phyloP scores from a whole-genome alignment of 129 eudicot genomes.

The Tagetes erecta region DNA sequence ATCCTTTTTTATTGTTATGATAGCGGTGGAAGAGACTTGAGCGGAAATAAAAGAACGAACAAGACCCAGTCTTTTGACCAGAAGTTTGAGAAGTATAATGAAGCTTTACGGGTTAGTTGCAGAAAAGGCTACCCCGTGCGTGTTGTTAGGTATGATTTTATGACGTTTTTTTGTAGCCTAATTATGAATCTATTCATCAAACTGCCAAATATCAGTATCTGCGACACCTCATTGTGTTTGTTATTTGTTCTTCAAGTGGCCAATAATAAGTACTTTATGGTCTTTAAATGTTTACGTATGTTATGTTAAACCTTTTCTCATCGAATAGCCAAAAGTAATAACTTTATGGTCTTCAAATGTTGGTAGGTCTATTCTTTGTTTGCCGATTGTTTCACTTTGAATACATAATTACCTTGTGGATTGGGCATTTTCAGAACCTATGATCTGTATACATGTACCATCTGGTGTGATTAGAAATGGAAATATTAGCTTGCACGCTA shows the following conservation, averaged over 20 bases:
- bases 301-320: background rate
- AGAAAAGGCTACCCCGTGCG: conserved; percentile 90
- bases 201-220: background rate
- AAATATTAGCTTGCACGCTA: background rate
- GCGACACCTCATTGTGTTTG: background rate
- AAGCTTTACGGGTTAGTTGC: conserved; percentile 87
- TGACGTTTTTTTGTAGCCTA: background rate
- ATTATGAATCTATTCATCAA: background rate
- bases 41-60: conserved; percentile 89
- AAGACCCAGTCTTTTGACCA: conserved; percentile 88
- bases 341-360: background rate
- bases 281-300: background rate
- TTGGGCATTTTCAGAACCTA: background rate
- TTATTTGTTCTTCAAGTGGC: background rate
- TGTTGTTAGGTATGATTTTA: conserved; percentile 68
- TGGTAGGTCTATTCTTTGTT: background rate
- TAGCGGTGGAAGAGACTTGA: conserved; percentile 91
- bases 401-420: background rate
- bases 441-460: background rate
- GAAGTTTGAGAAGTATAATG: conserved; percentile 64
- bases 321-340: background rate
- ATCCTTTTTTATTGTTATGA: conserved; percentile 17
- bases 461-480: background rate
- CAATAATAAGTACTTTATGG: background rate
- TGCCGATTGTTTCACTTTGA: background rate